Percentiles rank a stretch among this genome's conserved stretches.
Conservation (phyloP, 2,329 filamentous ascomycete genomes). For the Paradendryphiella salina region DNA sequence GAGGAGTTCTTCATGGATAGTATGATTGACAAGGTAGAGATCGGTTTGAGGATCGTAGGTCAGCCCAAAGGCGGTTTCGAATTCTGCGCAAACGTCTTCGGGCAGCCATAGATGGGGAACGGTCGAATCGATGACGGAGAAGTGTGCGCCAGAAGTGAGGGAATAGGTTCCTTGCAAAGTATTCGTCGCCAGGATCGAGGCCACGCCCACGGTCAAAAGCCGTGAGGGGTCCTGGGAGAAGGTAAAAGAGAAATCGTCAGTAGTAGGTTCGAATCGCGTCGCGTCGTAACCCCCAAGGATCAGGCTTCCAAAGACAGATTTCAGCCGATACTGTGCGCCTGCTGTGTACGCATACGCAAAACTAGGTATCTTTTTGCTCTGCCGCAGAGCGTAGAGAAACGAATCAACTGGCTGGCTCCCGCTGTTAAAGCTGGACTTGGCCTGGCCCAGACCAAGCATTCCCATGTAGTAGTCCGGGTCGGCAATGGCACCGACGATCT, state of each 20-base stretch:
- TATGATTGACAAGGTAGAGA: slow-evolving; percentile 48
- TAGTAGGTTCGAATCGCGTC: slow-evolving; percentile 40
- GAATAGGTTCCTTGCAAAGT: slow-evolving; percentile 43
- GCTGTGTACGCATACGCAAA: slow-evolving; percentile 44
- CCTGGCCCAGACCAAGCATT: slow-evolving; percentile 34
- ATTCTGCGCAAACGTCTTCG: slow-evolving; percentile 44
- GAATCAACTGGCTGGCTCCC: slow-evolving; percentile 32
- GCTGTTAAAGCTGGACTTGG: slow-evolving; percentile 38
- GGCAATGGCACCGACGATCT: slow-evolving; percentile 38
- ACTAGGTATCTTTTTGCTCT: slow-evolving; percentile 39
- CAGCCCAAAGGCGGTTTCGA: slow-evolving; percentile 48
- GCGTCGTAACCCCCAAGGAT: slow-evolving; percentile 50
- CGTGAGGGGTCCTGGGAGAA: slow-evolving; percentile 40
- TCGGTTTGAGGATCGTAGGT: slow-evolving; percentile 44
- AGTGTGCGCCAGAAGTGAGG: slow-evolving; percentile 33
- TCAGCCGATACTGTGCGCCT: slow-evolving; percentile 41
- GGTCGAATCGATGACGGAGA: slow-evolving; percentile 49
- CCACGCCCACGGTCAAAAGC: slow-evolving; percentile 40
- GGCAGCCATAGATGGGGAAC: slow-evolving; percentile 50
- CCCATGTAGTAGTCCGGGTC: slow-evolving; percentile 40
- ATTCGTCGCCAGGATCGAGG: slow-evolving; percentile 40
- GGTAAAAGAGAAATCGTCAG: slow-evolving; percentile 37
- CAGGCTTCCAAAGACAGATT: slow-evolving; percentile 43
- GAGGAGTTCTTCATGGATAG: slow-evolving; percentile 38
- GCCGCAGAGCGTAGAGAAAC: slow-evolving; percentile 35